These are phyloP conservation scores for Davidsoniella neocaledoniae DNA, from an alignment of 2,329 filamentous ascomycete genomes.

Conservation along the genomic window DNA sequence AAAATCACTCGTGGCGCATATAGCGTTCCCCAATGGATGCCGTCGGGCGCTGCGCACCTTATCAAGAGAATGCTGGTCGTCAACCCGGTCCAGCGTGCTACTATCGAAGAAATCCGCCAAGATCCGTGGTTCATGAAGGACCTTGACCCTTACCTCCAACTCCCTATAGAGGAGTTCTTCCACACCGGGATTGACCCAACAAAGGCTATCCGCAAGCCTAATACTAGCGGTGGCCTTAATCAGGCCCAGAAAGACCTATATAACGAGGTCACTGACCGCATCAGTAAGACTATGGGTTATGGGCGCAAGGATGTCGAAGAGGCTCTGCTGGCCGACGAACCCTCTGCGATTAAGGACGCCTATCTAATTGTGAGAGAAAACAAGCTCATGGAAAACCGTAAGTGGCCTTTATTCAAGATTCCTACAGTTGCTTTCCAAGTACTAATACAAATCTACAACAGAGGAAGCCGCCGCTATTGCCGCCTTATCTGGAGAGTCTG, in stretches of 20 bases:
- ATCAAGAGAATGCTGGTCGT: slow-evolving; percentile 92
- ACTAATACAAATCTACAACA: slow-evolving; percentile 17
- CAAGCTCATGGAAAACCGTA: slow-evolving; percentile 92
- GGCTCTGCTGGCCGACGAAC: slow-evolving; percentile 77
- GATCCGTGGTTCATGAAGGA: slow-evolving; percentile 90
- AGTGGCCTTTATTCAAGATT: slow-evolving; percentile 24
- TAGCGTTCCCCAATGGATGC: slow-evolving; percentile 81
- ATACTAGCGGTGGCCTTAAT: slow-evolving; percentile 58
- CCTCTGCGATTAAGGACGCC: slow-evolving; percentile 95
- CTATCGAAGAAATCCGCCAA: slow-evolving; percentile 79
- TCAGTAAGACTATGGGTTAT: slow-evolving; percentile 97
- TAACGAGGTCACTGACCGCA: slow-evolving; percentile 81
- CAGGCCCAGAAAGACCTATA: slow-evolving; percentile 88
- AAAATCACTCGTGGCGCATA: slow-evolving; percentile 95
- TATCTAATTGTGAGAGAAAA: slow-evolving; percentile 97
- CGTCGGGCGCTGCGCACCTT: slow-evolving; percentile 59
- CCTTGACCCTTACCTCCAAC: slow-evolving; percentile 70
- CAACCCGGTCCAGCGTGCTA: slow-evolving; percentile 85
- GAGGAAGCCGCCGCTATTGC: slow-evolving; percentile 21
- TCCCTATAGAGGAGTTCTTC: slow-evolving; percentile 78
- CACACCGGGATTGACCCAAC: slow-evolving; percentile 89
- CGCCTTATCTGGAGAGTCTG: slow-evolving; percentile 5
- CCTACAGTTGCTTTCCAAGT: slow-evolving; percentile 13
- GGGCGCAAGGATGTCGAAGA: slow-evolving; percentile 89
- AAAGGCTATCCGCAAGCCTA: slow-evolving; percentile 71